Evolutionary conservation across 2,329 filamentous ascomycete genomes (phyloP).

Genomic region (Capronia epimyces): DNA sequence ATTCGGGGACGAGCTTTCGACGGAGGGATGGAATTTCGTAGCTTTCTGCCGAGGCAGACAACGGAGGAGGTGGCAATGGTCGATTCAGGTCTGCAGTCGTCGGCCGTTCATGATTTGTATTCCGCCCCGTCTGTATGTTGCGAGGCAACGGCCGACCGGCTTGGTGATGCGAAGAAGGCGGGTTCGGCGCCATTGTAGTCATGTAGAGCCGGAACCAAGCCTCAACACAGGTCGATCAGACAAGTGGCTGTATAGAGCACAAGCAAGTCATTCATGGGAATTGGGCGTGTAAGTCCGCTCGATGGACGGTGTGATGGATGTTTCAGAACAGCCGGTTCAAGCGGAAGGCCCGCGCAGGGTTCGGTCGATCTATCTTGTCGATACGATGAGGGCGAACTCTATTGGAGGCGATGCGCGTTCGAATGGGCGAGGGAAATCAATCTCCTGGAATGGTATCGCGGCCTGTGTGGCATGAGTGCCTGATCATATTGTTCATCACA

Average conservation of each 20-base stretch:
- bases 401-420: constrained; percentile 1
- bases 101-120: constrained; percentile 9
- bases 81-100: constrained; percentile 22
- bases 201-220: not conserved
- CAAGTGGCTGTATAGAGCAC: not conserved
- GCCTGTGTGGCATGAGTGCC: constrained; percentile 13
- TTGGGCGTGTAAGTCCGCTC: constrained; percentile 3
- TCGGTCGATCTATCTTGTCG: not conserved
- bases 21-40: constrained; percentile 31
- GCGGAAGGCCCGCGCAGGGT: not conserved
- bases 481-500: constrained; percentile 17
- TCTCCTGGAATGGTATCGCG: constrained; percentile 23
- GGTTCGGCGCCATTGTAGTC: constrained; percentile 19
- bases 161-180: constrained; percentile 13
- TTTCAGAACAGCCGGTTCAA: constrained; percentile 6
- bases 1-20: constrained; percentile 21
- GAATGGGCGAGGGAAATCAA: constrained; percentile 9
- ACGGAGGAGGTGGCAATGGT: constrained; percentile 24
- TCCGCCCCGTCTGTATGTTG: constrained; percentile 10
- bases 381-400: constrained; percentile 1
- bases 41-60: constrained; percentile 18
- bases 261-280: constrained; percentile 12
- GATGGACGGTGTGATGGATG: not conserved
- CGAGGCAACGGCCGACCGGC: constrained; percentile 15
- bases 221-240: constrained; percentile 4